Conservation (phyloP, 2,329 filamentous ascomycete genomes). For the Curvularia hawaiiensis region DNA sequence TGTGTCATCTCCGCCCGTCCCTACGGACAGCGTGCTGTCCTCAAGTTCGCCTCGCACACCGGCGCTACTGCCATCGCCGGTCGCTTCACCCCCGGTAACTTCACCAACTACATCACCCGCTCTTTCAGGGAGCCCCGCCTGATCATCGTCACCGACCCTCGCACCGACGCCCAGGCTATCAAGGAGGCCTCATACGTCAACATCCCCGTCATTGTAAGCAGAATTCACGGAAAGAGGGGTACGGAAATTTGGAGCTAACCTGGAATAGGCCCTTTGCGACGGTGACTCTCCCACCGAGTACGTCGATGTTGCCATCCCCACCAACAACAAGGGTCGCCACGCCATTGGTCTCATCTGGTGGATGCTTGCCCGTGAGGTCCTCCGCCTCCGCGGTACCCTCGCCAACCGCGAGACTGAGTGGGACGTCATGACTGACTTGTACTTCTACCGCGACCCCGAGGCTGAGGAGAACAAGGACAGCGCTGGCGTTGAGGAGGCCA, state of each 20-base stretch:
- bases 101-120: constrained; percentile 99
- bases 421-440: constrained; percentile 99
- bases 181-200: constrained; percentile 99
- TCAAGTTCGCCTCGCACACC: constrained; percentile 99
- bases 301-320: constrained; percentile 99
- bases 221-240: neutral
- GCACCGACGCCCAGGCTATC: constrained; percentile 99
- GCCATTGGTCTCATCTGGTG: constrained; percentile 99
- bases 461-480: constrained; percentile 98
- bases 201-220: constrained; percentile 85
- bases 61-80: constrained; percentile 97
- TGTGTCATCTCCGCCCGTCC: constrained; percentile 98
- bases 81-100: constrained; percentile 99
- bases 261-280: constrained; percentile 80
- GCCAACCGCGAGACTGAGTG: constrained; percentile 94
- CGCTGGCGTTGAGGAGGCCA: constrained; percentile 79
- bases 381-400: constrained; percentile 96
- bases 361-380: constrained; percentile 99
- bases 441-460: constrained; percentile 99
- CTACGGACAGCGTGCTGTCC: constrained; percentile 98
- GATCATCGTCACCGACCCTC: constrained; percentile 98
- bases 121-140: constrained; percentile 99
- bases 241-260: constrained; percentile 12
- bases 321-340: constrained; percentile 99
- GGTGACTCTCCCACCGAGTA: constrained; percentile 99